Conservation (phyloP, 2,329 filamentous ascomycete genomes). For the Thermochaetoides dissita region DNA sequence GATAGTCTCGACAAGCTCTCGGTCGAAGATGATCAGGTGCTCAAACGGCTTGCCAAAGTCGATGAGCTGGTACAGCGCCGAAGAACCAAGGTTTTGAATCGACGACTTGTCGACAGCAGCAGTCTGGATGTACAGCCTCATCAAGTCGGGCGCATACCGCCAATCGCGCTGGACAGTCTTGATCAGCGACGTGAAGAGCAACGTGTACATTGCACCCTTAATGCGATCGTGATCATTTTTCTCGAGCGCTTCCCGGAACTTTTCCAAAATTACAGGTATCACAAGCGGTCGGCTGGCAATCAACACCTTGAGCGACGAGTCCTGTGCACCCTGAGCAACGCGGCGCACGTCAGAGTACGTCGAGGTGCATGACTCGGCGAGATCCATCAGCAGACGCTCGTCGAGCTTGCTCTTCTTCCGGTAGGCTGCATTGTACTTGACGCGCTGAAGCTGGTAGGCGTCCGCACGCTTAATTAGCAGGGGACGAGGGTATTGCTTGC, state of each 20-base stretch:
- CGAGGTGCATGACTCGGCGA: slow-evolving; percentile 81
- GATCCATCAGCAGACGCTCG: slow-evolving; percentile 67
- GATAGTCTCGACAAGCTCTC: slow-evolving; percentile 46
- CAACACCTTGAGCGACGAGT: slow-evolving; percentile 83
- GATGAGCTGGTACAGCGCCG: slow-evolving; percentile 70
- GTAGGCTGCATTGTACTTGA: slow-evolving; percentile 83
- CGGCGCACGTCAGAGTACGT: slow-evolving; percentile 91
- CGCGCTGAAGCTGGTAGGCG: slow-evolving; percentile 84
- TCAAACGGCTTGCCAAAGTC: slow-evolving; percentile 87
- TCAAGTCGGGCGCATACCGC: slow-evolving; percentile 83
- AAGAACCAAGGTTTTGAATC: slow-evolving; percentile 75
- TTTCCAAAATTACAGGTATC: slow-evolving; percentile 72
- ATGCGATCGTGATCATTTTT: slow-evolving; percentile 77
- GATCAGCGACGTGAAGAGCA: slow-evolving; percentile 75
- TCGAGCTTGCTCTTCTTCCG: slow-evolving; percentile 84
- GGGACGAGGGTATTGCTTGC: slow-evolving; percentile 85
- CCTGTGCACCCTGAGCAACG: slow-evolving; percentile 79
- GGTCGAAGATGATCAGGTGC: slow-evolving; percentile 69
- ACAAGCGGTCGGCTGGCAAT: slow-evolving; percentile 79
- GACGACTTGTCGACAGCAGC: slow-evolving; percentile 86
- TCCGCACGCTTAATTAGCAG: slow-evolving; percentile 86
- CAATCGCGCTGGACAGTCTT: slow-evolving; percentile 85
- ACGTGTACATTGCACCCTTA: slow-evolving; percentile 84
- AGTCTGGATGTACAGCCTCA: slow-evolving; percentile 79
- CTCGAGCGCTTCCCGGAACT: slow-evolving; percentile 64